phyloP scores from a whole-genome alignment of 2,329 filamentous ascomycete genomes.

The Colletotrichum brevisporum region DNA sequence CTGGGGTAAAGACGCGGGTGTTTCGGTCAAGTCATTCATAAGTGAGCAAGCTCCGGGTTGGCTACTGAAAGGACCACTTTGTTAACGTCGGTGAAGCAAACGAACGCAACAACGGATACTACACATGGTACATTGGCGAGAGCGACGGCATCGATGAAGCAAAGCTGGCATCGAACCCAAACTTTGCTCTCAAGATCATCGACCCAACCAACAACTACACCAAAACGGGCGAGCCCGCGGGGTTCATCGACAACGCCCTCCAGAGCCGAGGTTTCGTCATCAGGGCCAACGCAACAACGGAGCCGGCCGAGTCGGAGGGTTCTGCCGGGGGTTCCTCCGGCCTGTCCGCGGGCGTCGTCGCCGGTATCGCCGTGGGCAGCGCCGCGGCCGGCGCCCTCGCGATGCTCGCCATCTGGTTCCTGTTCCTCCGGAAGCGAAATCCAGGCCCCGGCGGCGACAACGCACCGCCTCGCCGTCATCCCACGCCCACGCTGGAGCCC shows the following conservation, averaged over 20 bases:
- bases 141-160: slow-evolving; percentile 12
- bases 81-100: slow-evolving; percentile 20
- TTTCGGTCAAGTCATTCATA: slow-evolving; percentile 25
- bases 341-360: slow-evolving; percentile 7
- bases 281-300: slow-evolving; percentile 10
- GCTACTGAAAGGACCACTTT: too few species aligned
- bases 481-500: slow-evolving; percentile 10
- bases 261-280: slow-evolving; percentile 31
- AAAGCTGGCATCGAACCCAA: slow-evolving; percentile 9
- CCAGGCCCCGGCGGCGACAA: background rate
- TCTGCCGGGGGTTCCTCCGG: background rate
- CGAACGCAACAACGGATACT: slow-evolving; percentile 21
- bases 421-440: slow-evolving; percentile 1
- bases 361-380: slow-evolving; percentile 28
- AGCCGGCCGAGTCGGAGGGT: background rate
- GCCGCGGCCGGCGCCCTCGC: slow-evolving; percentile 9
- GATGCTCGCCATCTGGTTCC: slow-evolving; percentile 25
- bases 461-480: background rate
- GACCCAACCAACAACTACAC: slow-evolving; percentile 30
- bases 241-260: slow-evolving; percentile 31
- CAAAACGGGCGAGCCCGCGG: slow-evolving; percentile 10
- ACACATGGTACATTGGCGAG: slow-evolving; percentile 31
- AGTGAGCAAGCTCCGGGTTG: background rate
- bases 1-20: slow-evolving; percentile 24
- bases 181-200: slow-evolving; percentile 22